Conservation (phyloP, 768 basidiomycete genomes). For the Boletales sp. region DNA sequence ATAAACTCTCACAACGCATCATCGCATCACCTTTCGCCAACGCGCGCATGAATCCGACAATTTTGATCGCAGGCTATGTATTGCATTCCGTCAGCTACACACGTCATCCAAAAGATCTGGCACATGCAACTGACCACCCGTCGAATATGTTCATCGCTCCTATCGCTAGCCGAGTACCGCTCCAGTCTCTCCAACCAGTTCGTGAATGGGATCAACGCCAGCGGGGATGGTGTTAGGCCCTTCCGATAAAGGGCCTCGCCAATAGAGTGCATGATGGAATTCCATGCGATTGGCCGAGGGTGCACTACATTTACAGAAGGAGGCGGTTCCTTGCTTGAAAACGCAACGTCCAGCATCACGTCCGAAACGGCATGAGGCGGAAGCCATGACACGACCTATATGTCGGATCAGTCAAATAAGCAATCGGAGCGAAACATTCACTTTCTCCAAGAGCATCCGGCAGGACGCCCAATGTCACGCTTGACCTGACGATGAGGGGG, state of each 20-base stretch:
- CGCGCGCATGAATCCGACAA: slow-evolving; percentile 26
- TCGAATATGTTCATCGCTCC: slow-evolving; percentile 22
- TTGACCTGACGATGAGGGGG: slow-evolving; percentile 35
- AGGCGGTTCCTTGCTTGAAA: slow-evolving; percentile 16
- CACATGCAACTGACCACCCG: slow-evolving; percentile 25
- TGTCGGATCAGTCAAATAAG: not conserved
- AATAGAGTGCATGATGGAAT: slow-evolving; percentile 22
- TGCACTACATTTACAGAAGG: slow-evolving; percentile 32
- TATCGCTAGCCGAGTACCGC: slow-evolving; percentile 3
- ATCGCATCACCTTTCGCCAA: slow-evolving; percentile 17
- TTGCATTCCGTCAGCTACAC: not conserved
- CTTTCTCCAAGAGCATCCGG: slow-evolving; percentile 31
- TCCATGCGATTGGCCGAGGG: slow-evolving; percentile 28
- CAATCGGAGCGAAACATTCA: not conserved
- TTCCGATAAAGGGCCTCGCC: slow-evolving; percentile 11
- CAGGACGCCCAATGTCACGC: slow-evolving; percentile 26
- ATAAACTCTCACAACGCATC: not conserved
- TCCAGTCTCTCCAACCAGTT: slow-evolving; percentile 29
- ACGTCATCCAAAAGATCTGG: slow-evolving; percentile 32
- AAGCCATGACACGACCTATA: slow-evolving; percentile 29
- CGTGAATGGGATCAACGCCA: slow-evolving; percentile 31
- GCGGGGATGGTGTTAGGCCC: slow-evolving; percentile 3
- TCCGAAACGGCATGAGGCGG: slow-evolving; percentile 25
- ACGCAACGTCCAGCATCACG: slow-evolving; percentile 27
- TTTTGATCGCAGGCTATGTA: slow-evolving; percentile 33